Percentiles rank a stretch among this genome's conserved stretches.
phyloP scores from a whole-genome alignment of 805 yeast genomes.

The Saturnispora silvae region DNA sequence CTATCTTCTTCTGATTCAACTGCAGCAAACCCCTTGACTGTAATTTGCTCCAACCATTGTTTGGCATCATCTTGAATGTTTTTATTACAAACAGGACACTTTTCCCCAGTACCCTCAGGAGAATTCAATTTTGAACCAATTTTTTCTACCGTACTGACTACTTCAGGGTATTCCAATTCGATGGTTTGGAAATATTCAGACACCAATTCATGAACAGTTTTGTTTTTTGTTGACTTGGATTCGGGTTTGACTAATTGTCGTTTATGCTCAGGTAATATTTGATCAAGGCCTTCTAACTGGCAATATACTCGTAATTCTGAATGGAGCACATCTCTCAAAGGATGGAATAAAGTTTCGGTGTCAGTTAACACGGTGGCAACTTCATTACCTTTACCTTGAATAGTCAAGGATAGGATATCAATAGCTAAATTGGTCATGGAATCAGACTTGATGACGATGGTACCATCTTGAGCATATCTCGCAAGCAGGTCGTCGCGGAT shows the following conservation, averaged over 20 bases:
- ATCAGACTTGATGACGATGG: constrained; percentile 57
- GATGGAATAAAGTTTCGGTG: constrained; percentile 40
- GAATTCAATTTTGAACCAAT: constrained; percentile 69
- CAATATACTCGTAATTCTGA: constrained; percentile 57
- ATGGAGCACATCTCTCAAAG: constrained; percentile 63
- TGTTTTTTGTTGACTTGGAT: constrained; percentile 48
- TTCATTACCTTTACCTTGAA: constrained; percentile 75
- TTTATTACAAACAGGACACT: constrained; percentile 49
- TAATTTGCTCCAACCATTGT: constrained; percentile 58
- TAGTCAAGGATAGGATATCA: constrained; percentile 65
- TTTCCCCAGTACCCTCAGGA: constrained; percentile 26
- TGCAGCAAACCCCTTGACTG: constrained; percentile 47
- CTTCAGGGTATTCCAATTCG: constrained; percentile 74
- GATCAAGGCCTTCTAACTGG: constrained; percentile 30
- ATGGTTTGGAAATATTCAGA: constrained; percentile 59
- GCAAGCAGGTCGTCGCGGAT: constrained; percentile 38
- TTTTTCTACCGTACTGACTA: constrained; percentile 84
- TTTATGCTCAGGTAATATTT: constrained; percentile 18
- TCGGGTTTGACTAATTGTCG: constrained; percentile 8
- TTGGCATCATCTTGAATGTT: constrained; percentile 47
- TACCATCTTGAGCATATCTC: constrained; percentile 33
- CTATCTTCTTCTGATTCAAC: constrained; percentile 34
- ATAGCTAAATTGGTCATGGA: constrained; percentile 80
- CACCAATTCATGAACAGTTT: constrained; percentile 74
- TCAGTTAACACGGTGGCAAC: constrained; percentile 45